Evolutionary conservation across 2,329 filamentous ascomycete genomes (phyloP).

Genomic region (Fusarium metavorans): DNA sequence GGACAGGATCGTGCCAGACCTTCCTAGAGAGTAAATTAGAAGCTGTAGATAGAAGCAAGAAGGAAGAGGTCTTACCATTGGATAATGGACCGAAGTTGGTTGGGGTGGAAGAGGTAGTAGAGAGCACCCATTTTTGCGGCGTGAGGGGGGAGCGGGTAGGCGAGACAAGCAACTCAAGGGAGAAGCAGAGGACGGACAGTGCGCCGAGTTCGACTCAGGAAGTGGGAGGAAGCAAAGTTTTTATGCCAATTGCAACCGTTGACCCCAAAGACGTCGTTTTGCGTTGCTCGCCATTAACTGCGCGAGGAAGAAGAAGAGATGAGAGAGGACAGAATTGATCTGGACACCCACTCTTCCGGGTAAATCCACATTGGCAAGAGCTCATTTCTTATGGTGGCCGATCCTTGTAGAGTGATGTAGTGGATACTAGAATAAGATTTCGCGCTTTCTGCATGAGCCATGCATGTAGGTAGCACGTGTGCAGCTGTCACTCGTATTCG

Average conservation of each 20-base stretch:
- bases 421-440: neutral
- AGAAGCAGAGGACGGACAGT: slow-evolving; percentile 32
- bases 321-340: slow-evolving; percentile 34
- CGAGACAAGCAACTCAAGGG: slow-evolving; percentile 2
- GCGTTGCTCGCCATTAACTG: slow-evolving; percentile 32
- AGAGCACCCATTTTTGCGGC: slow-evolving; percentile 68
- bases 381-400: slow-evolving; percentile 41
- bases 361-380: slow-evolving; percentile 46
- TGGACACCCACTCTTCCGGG: slow-evolving; percentile 41
- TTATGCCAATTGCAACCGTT: slow-evolving; percentile 37
- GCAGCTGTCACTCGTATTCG: neutral
- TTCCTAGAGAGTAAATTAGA: slow-evolving; percentile 71
- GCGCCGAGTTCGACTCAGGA: slow-evolving; percentile 25
- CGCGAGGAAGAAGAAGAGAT: slow-evolving; percentile 30
- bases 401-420: slow-evolving; percentile 39
- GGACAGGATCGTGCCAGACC: slow-evolving; percentile 94
- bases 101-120: slow-evolving; percentile 81
- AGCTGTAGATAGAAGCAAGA: neutral
- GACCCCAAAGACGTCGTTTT: slow-evolving; percentile 37
- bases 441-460: slow-evolving; percentile 27
- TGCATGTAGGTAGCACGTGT: neutral
- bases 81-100: slow-evolving; percentile 82
- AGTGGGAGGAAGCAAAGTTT: slow-evolving; percentile 31
- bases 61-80: slow-evolving; percentile 77
- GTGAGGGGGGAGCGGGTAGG: slow-evolving; percentile 10